These are phyloP conservation scores for Sonneratia alba DNA, from an alignment of 345 rosid genomes.

Conservation along the genomic window DNA sequence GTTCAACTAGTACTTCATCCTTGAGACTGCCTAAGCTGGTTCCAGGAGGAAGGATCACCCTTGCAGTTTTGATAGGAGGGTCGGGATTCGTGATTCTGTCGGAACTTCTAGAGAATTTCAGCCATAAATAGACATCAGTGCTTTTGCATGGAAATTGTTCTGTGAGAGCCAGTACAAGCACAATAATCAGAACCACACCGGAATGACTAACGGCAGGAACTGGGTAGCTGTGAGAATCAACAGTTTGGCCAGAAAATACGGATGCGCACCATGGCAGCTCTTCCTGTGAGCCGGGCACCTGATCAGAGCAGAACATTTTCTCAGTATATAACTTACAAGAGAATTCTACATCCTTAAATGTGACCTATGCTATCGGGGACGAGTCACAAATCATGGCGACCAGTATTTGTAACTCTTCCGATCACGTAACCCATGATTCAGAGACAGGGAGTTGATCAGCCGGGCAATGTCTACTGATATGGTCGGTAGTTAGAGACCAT, in stretches of 20 bases:
- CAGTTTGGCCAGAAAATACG: not conserved
- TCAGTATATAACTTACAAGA: no score
- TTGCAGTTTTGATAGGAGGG: constrained; percentile 46
- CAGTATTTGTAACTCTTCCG: no score
- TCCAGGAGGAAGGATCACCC: constrained; percentile 69
- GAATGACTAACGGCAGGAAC: not conserved
- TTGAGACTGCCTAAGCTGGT: constrained; percentile 34
- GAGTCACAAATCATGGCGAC: no score
- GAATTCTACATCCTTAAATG: no score
- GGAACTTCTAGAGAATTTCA: constrained; percentile 34
- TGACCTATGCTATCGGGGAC: no score
- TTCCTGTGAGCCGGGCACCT: no score
- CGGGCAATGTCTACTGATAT: no score
- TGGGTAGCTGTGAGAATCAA: not conserved
- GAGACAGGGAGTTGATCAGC: no score
- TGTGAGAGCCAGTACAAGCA: not conserved
- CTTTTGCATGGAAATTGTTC: not conserved
- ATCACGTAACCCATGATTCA: no score
- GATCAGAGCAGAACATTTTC: no score
- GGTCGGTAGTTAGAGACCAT: no score
- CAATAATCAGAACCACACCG: not conserved
- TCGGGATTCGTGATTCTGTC: constrained; percentile 56
- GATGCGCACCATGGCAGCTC: no score
- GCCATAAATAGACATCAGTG: not conserved
- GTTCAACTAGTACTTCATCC: constrained; percentile 18